Percentiles rank a stretch among this genome's conserved stretches.
Evolutionary conservation across 352 stramenopile genomes (phyloP).

Genomic region (Blastocystis sp.): DNA sequence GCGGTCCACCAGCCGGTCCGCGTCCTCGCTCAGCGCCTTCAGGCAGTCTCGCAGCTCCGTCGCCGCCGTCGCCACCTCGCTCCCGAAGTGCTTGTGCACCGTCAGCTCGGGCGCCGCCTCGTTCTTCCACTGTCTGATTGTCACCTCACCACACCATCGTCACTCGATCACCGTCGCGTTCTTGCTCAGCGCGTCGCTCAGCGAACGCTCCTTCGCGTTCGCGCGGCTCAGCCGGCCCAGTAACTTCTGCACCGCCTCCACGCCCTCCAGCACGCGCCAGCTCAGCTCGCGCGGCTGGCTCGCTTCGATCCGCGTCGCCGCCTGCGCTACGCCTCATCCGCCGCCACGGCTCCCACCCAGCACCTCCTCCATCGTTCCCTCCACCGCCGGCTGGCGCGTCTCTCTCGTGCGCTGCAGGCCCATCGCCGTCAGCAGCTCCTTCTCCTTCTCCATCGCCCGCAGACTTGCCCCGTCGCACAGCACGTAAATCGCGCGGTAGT

Average conservation of each 20-base stretch:
- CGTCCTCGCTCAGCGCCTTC: too few relatives aligned
- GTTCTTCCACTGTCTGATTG: conserved; percentile 79
- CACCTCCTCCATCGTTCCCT: neutral
- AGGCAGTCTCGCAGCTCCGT: neutral
- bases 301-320: neutral
- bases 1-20: too few relatives aligned
- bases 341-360: neutral
- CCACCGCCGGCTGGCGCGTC: neutral
- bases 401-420: neutral
- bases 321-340: neutral
- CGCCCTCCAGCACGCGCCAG: conserved; percentile 79
- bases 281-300: conserved; percentile 73
- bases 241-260: conserved; percentile 79
- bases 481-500: conserved; percentile 20
- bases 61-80: conserved; percentile 8
- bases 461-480: neutral
- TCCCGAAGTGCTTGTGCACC: conserved; percentile 90
- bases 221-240: neutral
- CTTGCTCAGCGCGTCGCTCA: too few relatives aligned
- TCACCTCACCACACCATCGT: conserved; percentile 93
- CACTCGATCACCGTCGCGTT: conserved; percentile 84
- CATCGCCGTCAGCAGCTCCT: neutral
- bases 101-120: conserved; percentile 89
- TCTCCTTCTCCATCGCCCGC: neutral
- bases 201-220: too few relatives aligned